Evolutionary conservation across 805 yeast genomes (phyloP), one percentile per base, ranked within the genome.

Genomic region (Yarrowia phangngaensis): DNA sequence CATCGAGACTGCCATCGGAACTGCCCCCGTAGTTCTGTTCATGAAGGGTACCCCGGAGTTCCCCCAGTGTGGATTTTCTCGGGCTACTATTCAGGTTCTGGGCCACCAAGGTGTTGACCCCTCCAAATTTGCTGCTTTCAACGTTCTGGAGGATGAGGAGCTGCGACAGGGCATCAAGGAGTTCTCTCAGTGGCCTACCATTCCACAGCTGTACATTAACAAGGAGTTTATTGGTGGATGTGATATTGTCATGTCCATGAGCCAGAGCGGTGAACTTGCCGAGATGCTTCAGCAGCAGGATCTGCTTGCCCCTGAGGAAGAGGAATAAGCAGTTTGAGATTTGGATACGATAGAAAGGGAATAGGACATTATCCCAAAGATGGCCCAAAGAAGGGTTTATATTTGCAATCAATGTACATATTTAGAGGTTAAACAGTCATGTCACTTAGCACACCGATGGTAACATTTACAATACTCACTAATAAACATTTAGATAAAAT

Each of bases 31-130:
- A 15, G 98, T 92, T 7, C 72, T 92, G 33, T 92, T 92, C 70
- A 92, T 92, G 98, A 92, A 92, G 68, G 98, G 98, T 13, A 90
- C 96, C 2, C 98, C 98, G 13, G 95, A 90, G 60, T 88, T 84
- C 52, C 98, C 98, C 30, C 94, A 87, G 59, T 92, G 99, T 71
- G 98, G 99, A 0, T 92, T 92, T 61, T 88, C 97, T 9, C 78
- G 95, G 62, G 95, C 95, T 49, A 84, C 97, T 9, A 89, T 92
- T 58, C 92, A 86, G 63, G 76, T 89, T 45, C 74, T 92, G 53
- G 97, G 98, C 11, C 90, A 87, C 63, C 94, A 90, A 64, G 98
- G 98, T 52, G 97, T 92, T 15, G 96, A 92, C 66, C 98, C 98
- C 8, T 75, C 70, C 20, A 90, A 92, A 67, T 92, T 92, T 70